These are phyloP conservation scores for Pyronema omphalodes DNA, from an alignment of 495 filamentous ascomycete genomes.

Conservation along the genomic window DNA sequence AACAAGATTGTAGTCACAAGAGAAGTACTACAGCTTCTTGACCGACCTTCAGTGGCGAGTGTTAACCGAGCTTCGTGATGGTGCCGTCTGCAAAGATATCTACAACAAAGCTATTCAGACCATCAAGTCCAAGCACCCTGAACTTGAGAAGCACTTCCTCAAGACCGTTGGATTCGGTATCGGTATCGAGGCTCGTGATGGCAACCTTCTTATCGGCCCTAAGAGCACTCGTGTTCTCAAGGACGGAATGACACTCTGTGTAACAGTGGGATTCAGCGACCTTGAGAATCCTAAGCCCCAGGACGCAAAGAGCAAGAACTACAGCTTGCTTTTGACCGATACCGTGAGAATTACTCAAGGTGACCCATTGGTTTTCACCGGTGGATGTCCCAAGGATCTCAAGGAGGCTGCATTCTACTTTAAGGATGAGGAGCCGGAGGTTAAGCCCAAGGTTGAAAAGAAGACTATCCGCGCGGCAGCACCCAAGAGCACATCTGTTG, in stretches of 20 bases:
- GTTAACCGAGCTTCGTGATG: constrained; percentile 79
- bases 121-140: constrained; percentile 74
- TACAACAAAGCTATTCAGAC: constrained; percentile 68
- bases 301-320: constrained; percentile 68
- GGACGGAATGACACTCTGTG: constrained; percentile 89
- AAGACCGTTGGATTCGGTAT: constrained; percentile 82
- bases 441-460: constrained; percentile 59
- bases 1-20: constrained; percentile 37
- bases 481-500: constrained; percentile 61
- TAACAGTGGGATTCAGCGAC: constrained; percentile 75
- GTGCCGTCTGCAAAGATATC: constrained; percentile 69
- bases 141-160: constrained; percentile 79
- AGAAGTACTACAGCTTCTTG: constrained; percentile 88
- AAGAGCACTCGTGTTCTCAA: constrained; percentile 69
- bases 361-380: constrained; percentile 76
- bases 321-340: constrained; percentile 78
- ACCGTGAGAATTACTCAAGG: constrained; percentile 70
- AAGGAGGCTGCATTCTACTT: constrained; percentile 95
- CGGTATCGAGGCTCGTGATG: constrained; percentile 76
- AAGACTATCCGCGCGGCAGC: constrained; percentile 54
- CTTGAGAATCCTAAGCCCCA: constrained; percentile 64
- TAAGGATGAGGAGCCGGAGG: constrained; percentile 66
- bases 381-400: constrained; percentile 71
- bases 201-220: constrained; percentile 58
- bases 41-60: constrained; percentile 63